Percentiles rank a stretch among this genome's conserved stretches.
Conservation (phyloP, 176 grass and related monocot species). For the Rhynchospora tenuis region DNA sequence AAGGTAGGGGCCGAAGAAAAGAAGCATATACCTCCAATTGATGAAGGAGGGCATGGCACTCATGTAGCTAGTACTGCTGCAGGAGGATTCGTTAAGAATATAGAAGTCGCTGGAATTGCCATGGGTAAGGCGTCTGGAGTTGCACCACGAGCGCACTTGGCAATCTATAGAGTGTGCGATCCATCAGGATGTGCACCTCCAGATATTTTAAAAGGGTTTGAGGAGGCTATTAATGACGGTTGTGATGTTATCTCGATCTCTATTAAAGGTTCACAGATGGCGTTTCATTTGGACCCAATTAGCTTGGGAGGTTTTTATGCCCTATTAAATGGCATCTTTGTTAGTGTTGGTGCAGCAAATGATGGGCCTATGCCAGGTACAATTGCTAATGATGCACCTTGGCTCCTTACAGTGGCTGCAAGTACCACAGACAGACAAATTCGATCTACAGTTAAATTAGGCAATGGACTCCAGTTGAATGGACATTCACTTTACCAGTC, state of each 20-base stretch:
- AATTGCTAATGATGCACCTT: conserved; percentile 23
- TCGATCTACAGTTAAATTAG: conserved; percentile 23
- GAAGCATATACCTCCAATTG: no score
- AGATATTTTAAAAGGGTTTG: background rate
- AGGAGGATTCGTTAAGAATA: no score
- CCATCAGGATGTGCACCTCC: no score
- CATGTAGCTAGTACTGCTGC: no score
- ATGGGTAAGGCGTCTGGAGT: no score
- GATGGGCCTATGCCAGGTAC: conserved; percentile 2
- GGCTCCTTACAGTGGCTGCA: conserved; percentile 44
- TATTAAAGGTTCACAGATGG: conserved; percentile 23
- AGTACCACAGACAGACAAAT: conserved; percentile 36
- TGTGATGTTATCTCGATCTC: conserved; percentile 71
- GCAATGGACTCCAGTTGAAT: conserved; percentile 20
- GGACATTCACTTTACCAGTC: conserved; percentile 8
- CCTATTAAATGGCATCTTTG: conserved; percentile 22
- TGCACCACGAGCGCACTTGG: no score
- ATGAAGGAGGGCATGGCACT: no score
- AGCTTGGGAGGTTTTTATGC: conserved; percentile 28
- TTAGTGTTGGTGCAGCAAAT: conserved; percentile 16
- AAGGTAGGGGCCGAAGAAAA: no score
- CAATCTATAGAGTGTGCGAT: no score
- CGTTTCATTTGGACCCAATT: background rate
- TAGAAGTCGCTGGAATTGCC: no score
- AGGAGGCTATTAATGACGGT: conserved; percentile 64